Evolutionary conservation across 1,284 basidiomycete species (phyloP).

Genomic region (Vanrija pseudolonga): DNA sequence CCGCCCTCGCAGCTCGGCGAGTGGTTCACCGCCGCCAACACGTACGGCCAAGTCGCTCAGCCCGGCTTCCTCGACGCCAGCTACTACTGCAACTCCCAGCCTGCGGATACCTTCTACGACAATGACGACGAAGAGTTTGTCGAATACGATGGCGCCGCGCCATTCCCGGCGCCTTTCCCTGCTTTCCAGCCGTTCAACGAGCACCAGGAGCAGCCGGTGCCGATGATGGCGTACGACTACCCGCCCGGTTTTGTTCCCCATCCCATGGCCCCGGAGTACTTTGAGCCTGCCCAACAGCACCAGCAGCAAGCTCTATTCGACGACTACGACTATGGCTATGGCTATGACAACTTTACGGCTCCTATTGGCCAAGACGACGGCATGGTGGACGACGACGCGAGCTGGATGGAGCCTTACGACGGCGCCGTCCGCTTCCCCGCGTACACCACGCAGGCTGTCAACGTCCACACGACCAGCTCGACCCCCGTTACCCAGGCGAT

Average conservation of each 20-base stretch:
- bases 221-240: neutral
- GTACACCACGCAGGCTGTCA: too few relatives aligned
- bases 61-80: neutral
- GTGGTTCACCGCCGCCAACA: neutral
- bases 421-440: neutral
- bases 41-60: neutral
- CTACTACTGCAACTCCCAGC: neutral
- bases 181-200: neutral
- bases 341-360: too few relatives aligned
- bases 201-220: neutral
- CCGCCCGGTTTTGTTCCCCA: neutral
- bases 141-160: conserved; percentile 9
- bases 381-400: too few relatives aligned
- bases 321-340: too few relatives aligned
- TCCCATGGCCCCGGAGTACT: too few relatives aligned
- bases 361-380: too few relatives aligned
- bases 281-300: too few relatives aligned
- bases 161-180: conserved; percentile 3
- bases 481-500: too few relatives aligned
- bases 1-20: too few relatives aligned
- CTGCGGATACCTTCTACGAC: neutral
- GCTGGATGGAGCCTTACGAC: neutral
- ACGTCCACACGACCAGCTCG: too few relatives aligned
- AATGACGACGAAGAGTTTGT: conserved; percentile 7
- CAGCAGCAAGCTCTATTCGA: too few relatives aligned